A percentile compares a stretch with the other conserved stretches of the same genome.
Evolutionary conservation across 2,329 filamentous ascomycete species (phyloP).

Genomic region (Penicillium digitatum): DNA sequence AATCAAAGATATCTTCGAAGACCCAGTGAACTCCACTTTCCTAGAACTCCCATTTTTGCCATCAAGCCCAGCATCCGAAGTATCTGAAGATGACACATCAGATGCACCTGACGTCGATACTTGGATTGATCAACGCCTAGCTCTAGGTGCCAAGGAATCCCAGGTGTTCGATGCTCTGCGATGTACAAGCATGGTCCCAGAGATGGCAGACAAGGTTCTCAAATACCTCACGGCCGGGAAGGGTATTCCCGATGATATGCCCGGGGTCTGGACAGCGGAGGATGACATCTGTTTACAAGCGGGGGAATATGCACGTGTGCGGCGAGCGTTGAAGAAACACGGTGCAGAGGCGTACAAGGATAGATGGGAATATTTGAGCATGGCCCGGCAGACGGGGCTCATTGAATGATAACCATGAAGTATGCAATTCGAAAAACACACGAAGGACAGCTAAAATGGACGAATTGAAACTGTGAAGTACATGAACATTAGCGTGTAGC

Average conservation of each 20-base stretch:
- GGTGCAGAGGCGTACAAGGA: conserved; percentile 35
- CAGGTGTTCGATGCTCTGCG: conserved; percentile 35
- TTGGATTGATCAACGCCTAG: conserved; percentile 39
- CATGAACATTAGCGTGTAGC: conserved; percentile 1
- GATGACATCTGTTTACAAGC: conserved; percentile 43
- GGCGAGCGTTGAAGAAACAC: conserved; percentile 43
- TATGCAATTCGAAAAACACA: not conserved
- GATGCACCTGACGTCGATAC: conserved; percentile 29
- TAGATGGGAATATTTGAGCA: conserved; percentile 38
- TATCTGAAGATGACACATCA: conserved; percentile 13
- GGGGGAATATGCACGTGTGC: conserved; percentile 31
- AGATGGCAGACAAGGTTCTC: conserved; percentile 38
- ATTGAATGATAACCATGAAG: conserved; percentile 4
- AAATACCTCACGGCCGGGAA: conserved; percentile 29
- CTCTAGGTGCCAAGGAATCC: conserved; percentile 28
- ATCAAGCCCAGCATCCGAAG: conserved; percentile 21
- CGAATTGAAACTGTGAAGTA: not conserved
- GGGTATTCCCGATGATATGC: conserved; percentile 39
- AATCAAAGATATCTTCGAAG: not conserved
- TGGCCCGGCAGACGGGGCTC: conserved; percentile 24
- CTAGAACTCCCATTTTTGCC: conserved; percentile 32
- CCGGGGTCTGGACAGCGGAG: conserved; percentile 47
- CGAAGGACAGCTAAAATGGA: not conserved
- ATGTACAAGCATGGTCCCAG: conserved; percentile 41
- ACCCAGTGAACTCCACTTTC: conserved; percentile 22